Conservation (phyloP, 495 filamentous ascomycete genomes). For the Xylaria grammica region DNA sequence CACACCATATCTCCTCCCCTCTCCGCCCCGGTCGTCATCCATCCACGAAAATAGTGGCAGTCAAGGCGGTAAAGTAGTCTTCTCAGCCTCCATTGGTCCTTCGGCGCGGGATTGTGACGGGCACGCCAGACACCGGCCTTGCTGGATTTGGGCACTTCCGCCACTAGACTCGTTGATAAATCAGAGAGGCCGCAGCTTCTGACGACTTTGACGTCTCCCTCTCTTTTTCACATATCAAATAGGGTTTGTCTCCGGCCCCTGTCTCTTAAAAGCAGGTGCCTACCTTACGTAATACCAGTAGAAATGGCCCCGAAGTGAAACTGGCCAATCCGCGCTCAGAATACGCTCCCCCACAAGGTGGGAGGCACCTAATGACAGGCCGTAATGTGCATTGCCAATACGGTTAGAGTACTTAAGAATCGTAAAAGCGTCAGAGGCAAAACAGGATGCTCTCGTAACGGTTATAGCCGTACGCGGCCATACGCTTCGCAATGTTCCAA, state of each 20-base stretch:
- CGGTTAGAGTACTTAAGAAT: too few relatives aligned
- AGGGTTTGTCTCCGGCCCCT: constrained; percentile 20
- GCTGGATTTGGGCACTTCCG: neutral
- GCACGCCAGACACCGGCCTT: constrained; percentile 9
- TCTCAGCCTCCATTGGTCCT: constrained; percentile 1
- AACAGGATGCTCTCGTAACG: too few relatives aligned
- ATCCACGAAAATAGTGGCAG: constrained; percentile 9
- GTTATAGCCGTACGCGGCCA: too few relatives aligned
- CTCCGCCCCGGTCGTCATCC: constrained; percentile 5
- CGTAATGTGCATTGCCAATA: too few relatives aligned
- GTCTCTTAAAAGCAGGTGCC: too few relatives aligned
- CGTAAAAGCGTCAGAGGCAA: too few relatives aligned
- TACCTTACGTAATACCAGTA: too few relatives aligned
- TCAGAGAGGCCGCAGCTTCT: constrained; percentile 10
- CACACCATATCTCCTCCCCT: neutral
- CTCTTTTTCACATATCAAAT: constrained; percentile 16
- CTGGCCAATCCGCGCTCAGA: too few relatives aligned
- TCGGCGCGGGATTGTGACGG: neutral
- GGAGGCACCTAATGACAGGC: too few relatives aligned
- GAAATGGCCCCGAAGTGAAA: too few relatives aligned
- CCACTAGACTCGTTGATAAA: neutral
- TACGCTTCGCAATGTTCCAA: too few relatives aligned
- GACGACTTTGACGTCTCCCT: constrained; percentile 15
- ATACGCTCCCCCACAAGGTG: too few relatives aligned
- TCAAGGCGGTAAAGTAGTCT: neutral